Percentiles rank a stretch among this genome's conserved stretches.
Conservation (phyloP, 139 green algal species). For the Tetraselmis striata region DNA sequence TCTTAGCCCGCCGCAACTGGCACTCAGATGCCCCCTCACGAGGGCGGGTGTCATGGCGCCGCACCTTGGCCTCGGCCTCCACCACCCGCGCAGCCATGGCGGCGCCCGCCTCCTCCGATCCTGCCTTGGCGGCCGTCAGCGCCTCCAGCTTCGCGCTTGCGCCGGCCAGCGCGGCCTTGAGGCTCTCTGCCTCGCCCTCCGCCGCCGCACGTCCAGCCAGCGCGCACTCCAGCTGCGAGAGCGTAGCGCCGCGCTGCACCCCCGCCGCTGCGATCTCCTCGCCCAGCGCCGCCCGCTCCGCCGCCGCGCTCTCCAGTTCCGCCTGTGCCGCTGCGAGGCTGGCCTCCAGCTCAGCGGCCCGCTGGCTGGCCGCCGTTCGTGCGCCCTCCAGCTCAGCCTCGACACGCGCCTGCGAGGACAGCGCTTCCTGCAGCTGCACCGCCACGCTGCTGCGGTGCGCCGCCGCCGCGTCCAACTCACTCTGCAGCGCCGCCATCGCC, state of each 20-base stretch:
- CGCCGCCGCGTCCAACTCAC: conserved; percentile 15
- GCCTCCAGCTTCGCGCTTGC: neutral
- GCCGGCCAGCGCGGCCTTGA: neutral
- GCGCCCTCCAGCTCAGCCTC: conserved; percentile 10
- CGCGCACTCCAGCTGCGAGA: neutral
- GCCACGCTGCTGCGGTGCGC: conserved; percentile 10
- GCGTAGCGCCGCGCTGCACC: neutral
- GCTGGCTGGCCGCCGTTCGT: conserved; percentile 11
- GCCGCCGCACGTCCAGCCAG: neutral
- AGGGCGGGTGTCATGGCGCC: too few species aligned
- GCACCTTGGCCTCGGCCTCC: neutral
- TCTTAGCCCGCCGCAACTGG: too few species aligned
- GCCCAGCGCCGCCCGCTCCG: neutral
- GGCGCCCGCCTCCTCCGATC: neutral
- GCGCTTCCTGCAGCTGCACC: neutral
- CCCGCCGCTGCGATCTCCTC: neutral
- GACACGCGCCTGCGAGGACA: neutral
- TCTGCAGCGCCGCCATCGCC: conserved; percentile 12
- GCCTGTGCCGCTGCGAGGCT: neutral
- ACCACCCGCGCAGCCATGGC: neutral
- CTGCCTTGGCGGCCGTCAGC: neutral
- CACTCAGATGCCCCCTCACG: too few species aligned
- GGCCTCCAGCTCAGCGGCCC: conserved; percentile 19
- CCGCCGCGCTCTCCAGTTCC: neutral
- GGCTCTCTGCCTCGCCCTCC: neutral